Conservation (phyloP, 2,329 filamentous ascomycete species). For the Aulographum hederae region DNA sequence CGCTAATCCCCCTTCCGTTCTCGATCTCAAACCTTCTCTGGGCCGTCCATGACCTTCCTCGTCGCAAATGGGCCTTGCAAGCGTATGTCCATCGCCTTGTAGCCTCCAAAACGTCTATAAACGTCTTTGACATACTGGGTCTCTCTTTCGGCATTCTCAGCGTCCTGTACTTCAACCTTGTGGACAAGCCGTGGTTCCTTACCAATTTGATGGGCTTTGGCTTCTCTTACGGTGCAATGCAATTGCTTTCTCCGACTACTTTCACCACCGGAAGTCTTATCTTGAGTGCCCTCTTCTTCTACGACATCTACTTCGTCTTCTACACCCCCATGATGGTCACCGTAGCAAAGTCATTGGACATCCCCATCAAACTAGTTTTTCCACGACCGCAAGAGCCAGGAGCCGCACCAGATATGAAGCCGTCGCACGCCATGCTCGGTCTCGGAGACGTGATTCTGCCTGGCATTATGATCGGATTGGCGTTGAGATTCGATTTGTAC, state of each 20-base stretch:
- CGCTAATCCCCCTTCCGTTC: conserved; percentile 26
- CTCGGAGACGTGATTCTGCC: conserved; percentile 89
- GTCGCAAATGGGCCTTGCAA: conserved; percentile 32
- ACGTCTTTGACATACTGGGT: conserved; percentile 35
- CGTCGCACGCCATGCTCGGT: conserved; percentile 56
- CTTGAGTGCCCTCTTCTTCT: conserved; percentile 67
- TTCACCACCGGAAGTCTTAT: conserved; percentile 68
- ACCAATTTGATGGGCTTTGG: conserved; percentile 78
- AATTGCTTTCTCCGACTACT: conserved; percentile 75
- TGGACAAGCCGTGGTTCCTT: conserved; percentile 47
- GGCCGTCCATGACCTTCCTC: conserved; percentile 27
- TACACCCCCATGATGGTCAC: conserved; percentile 77
- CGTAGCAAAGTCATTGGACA: conserved; percentile 75
- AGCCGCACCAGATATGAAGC: conserved; percentile 22
- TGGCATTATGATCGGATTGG: conserved; percentile 75
- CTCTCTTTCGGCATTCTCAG: conserved; percentile 34
- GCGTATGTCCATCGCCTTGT: conserved; percentile 34
- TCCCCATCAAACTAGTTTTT: conserved; percentile 84
- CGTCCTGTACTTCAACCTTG: conserved; percentile 45
- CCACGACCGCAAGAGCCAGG: conserved; percentile 34
- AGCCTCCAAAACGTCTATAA: conserved; percentile 32
- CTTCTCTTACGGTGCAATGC: conserved; percentile 67
- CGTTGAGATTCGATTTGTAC: conserved; percentile 81
- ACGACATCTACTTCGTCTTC: conserved; percentile 88
- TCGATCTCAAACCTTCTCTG: conserved; percentile 23